Conservation (phyloP, 176 grass and related monocot genomes). For the Oryza punctata region DNA sequence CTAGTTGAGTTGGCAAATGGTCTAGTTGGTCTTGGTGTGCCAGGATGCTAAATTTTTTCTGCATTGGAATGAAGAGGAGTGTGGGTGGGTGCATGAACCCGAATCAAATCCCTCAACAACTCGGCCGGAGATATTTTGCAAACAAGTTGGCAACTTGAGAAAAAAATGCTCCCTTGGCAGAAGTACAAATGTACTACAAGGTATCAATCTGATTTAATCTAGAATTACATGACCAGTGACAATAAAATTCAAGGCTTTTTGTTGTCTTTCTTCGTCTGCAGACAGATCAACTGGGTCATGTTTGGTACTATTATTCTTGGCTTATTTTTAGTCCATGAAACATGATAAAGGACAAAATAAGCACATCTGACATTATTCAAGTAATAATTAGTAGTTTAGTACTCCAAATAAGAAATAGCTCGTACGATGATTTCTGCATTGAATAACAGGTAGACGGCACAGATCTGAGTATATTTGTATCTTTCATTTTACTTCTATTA, state of each 20-base stretch:
- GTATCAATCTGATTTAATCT: background rate
- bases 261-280: background rate
- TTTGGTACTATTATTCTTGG: background rate
- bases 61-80: slow-evolving; percentile 33
- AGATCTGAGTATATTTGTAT: background rate
- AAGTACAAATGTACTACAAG: slow-evolving; percentile 10
- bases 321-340: background rate
- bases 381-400: background rate
- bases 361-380: background rate
- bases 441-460: background rate
- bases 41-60: slow-evolving; percentile 18
- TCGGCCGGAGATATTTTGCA: slow-evolving; percentile 13
- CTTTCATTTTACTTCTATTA: background rate
- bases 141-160: slow-evolving; percentile 25
- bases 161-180: background rate
- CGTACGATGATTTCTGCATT: background rate
- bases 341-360: background rate
- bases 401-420: background rate
- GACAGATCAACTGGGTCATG: background rate
- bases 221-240: background rate
- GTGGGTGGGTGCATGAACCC: slow-evolving; percentile 26
- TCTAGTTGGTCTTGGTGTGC: slow-evolving; percentile 33
- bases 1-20: slow-evolving; percentile 31
- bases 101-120: background rate
- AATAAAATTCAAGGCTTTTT: background rate